Evolutionary conservation across 768 basidiomycete genomes (phyloP).

Genomic region (Rubroboletus pulcherrimus): DNA sequence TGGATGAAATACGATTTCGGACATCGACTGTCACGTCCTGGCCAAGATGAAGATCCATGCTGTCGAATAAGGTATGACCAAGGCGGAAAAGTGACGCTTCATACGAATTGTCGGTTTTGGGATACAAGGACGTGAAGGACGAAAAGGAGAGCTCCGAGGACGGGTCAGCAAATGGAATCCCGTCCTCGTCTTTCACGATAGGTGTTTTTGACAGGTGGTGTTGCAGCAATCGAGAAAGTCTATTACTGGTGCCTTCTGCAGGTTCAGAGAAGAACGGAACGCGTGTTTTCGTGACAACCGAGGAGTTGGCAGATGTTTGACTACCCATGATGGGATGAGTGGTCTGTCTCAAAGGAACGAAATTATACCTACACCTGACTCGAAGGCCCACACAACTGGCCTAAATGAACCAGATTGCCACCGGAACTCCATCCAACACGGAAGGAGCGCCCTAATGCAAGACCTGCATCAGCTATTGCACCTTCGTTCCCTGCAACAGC

Average conservation of each 20-base stretch:
- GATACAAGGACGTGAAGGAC: constrained; percentile 71
- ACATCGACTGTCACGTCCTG: constrained; percentile 54
- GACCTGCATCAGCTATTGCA: constrained; percentile 72
- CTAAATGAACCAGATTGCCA: constrained; percentile 72
- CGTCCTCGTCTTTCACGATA: constrained; percentile 66
- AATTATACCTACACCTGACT: constrained; percentile 46
- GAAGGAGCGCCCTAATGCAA: constrained; percentile 83
- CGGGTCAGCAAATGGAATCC: constrained; percentile 66
- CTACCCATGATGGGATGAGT: constrained; percentile 31
- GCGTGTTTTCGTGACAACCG: constrained; percentile 50
- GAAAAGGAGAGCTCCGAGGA: constrained; percentile 66
- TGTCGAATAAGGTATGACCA: constrained; percentile 85
- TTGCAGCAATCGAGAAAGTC: constrained; percentile 62
- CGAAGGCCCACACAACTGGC: constrained; percentile 62
- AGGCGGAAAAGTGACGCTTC: constrained; percentile 86
- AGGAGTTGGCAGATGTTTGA: constrained; percentile 57
- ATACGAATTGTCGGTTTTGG: constrained; percentile 62
- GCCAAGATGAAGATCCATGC: constrained; percentile 62
- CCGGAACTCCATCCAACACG: constrained; percentile 88
- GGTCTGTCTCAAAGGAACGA: not conserved
- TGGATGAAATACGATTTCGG: constrained; percentile 51
- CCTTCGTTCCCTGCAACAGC: constrained; percentile 62
- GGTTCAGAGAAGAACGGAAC: constrained; percentile 39
- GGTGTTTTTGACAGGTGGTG: constrained; percentile 74
- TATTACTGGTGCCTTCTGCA: constrained; percentile 33